These are phyloP conservation scores for Amauroascus niger DNA, from an alignment of 2,329 filamentous ascomycete species.

Conservation along the genomic window DNA sequence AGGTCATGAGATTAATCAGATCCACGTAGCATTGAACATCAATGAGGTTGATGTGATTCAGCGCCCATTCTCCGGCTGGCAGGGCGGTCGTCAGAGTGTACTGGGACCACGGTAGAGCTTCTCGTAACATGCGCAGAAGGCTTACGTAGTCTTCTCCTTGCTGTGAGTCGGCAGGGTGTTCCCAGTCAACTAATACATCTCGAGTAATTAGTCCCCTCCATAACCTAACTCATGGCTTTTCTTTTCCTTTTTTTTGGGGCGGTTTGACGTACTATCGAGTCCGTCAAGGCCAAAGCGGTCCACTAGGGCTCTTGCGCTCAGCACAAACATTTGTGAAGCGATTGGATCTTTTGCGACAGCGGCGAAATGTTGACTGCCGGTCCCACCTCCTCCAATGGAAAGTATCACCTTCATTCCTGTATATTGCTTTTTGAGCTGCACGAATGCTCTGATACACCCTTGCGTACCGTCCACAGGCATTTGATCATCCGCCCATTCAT, in stretches of 20 bases:
- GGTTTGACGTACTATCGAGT: constrained; percentile 56
- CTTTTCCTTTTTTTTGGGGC: no score
- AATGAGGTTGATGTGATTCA: constrained; percentile 59
- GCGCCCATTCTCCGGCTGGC: constrained; percentile 55
- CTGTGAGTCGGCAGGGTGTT: constrained; percentile 57
- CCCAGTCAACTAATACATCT: constrained; percentile 81
- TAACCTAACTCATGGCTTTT: no score
- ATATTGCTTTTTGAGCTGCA: constrained; percentile 61
- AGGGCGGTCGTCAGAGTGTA: constrained; percentile 65
- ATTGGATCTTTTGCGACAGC: constrained; percentile 53
- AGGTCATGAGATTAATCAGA: constrained; percentile 68
- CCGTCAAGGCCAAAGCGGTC: constrained; percentile 63
- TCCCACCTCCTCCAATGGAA: constrained; percentile 60
- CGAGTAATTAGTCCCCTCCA: no score
- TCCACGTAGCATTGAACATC: constrained; percentile 58
- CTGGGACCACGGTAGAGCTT: constrained; percentile 56
- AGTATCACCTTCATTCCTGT: constrained; percentile 63
- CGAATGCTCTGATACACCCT: constrained; percentile 64
- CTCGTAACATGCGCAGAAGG: constrained; percentile 56
- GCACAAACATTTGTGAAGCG: constrained; percentile 59
- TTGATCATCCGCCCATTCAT: constrained; percentile 66
- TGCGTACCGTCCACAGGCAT: constrained; percentile 62
- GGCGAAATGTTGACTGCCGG: constrained; percentile 58
- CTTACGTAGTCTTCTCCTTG: constrained; percentile 62
- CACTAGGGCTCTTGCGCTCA: constrained; percentile 56